Percentiles rank a stretch among this genome's conserved stretches.
Conservation (phyloP, 129 eudicot genomes). For the Arctium minus region DNA sequence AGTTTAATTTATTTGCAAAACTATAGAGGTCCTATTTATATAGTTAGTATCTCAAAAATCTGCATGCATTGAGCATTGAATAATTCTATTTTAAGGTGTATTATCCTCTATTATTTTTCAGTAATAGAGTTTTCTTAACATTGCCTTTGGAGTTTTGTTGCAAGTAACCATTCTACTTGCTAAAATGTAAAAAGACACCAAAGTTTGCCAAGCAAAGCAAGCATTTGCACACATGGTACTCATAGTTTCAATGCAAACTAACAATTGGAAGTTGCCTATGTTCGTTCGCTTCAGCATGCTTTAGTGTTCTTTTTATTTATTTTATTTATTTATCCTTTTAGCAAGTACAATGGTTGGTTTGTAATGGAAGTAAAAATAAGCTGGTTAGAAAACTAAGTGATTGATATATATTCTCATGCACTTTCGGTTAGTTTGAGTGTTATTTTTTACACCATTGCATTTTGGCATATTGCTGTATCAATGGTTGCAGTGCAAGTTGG, state of each 20-base stretch:
- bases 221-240: not conserved
- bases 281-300: not conserved
- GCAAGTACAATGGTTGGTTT: not conserved
- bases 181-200: not conserved
- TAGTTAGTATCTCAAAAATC: not conserved
- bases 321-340: not conserved
- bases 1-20: slow-evolving; percentile 4
- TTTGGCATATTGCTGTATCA: not conserved
- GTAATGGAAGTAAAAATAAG: not conserved
- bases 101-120: not conserved
- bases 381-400: not conserved
- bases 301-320: not conserved
- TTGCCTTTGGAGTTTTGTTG: not conserved
- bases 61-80: not conserved
- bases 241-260: not conserved
- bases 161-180: not conserved
- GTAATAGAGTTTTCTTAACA: not conserved
- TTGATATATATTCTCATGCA: not conserved
- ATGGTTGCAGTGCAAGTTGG: not conserved
- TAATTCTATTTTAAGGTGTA: not conserved
- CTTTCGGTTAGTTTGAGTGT: not conserved
- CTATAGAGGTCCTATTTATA: not conserved
- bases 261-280: not conserved
- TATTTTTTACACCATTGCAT: not conserved
- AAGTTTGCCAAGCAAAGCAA: not conserved